Evolutionary conservation across 140 eudicot species (phyloP).

Genomic region (Senecio squalidus): DNA sequence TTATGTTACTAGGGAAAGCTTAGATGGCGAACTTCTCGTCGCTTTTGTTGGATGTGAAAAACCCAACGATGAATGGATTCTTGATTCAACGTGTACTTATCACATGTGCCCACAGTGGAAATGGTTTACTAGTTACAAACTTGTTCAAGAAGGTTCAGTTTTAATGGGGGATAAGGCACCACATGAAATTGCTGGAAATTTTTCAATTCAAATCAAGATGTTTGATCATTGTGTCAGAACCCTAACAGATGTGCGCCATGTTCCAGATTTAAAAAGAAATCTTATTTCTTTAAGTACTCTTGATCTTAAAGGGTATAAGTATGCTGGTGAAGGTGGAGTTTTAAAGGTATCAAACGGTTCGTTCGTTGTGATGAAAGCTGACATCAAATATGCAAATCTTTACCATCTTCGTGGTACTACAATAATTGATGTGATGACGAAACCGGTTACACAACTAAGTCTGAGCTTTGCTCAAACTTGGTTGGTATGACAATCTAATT

Average conservation of each 20-base stretch:
- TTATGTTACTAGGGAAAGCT: too few species aligned
- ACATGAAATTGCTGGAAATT: background rate
- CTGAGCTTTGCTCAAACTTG: too few species aligned
- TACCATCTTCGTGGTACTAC: constrained; percentile 9
- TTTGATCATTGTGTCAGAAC: background rate
- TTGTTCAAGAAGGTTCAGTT: background rate
- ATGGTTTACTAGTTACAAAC: background rate
- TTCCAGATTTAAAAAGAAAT: background rate
- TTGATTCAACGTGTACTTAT: background rate
- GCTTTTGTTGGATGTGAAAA: too few species aligned
- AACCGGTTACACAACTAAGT: too few species aligned
- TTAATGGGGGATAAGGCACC: background rate
- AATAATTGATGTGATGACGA: too few species aligned
- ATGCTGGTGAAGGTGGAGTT: background rate
- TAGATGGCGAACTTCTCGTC: too few species aligned
- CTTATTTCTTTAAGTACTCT: too few species aligned
- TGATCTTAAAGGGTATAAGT: constrained; percentile 5
- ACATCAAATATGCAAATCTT: background rate
- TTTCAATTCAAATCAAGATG: background rate
- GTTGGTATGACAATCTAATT: too few species aligned
- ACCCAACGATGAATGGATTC: too few species aligned
- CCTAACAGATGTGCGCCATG: background rate
- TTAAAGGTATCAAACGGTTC: background rate
- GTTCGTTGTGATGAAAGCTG: background rate
- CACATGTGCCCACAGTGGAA: background rate